Evolutionary conservation across 345 rosid genomes (phyloP).

Genomic region (Murraya paniculata): DNA sequence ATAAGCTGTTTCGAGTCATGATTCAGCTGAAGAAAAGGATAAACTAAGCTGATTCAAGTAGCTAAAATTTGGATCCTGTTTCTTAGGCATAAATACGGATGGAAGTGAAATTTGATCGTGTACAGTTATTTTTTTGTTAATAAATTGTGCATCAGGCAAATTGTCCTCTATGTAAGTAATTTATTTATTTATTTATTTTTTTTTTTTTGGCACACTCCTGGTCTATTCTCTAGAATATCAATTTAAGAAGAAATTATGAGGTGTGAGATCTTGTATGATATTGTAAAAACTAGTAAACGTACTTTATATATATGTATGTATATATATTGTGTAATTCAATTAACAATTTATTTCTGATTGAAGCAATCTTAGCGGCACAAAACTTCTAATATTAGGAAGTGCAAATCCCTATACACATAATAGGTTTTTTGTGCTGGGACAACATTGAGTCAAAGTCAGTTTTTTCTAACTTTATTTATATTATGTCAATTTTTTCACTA

Average conservation of each 20-base stretch:
- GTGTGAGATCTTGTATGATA: neutral
- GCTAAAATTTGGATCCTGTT: slow-evolving; percentile 2
- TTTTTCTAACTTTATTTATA: too few relatives aligned
- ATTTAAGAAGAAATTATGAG: neutral
- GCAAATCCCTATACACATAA: too few relatives aligned
- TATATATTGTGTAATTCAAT: neutral
- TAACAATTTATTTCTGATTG: neutral
- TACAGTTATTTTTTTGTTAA: slow-evolving; percentile 8
- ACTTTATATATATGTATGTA: neutral
- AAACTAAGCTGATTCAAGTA: neutral
- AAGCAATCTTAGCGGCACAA: neutral
- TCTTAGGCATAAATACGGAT: neutral
- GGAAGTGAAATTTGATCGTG: neutral
- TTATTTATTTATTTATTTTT: neutral
- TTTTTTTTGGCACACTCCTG: neutral
- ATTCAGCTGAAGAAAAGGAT: neutral
- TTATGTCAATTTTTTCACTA: too few relatives aligned
- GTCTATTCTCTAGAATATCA: neutral
- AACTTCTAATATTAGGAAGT: too few relatives aligned
- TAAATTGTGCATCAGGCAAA: neutral
- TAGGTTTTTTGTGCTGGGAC: neutral
- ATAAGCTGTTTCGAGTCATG: neutral
- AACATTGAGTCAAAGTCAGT: too few relatives aligned
- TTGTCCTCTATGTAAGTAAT: too few relatives aligned
- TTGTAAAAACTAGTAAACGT: neutral